These are phyloP conservation scores for Suillus luteus DNA, from an alignment of 768 basidiomycete genomes.

Conservation along the genomic window DNA sequence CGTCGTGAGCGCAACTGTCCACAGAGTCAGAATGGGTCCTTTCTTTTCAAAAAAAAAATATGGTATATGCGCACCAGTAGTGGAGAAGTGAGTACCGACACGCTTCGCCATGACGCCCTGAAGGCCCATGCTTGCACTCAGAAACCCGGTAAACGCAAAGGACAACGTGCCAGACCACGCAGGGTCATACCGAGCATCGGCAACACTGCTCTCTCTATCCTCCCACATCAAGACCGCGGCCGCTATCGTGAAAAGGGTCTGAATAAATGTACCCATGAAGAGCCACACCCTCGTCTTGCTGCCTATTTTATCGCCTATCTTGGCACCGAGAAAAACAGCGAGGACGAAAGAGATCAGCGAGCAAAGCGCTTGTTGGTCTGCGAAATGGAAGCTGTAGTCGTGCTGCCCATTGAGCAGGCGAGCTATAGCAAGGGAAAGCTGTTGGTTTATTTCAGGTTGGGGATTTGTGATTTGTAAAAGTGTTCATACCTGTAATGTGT, in stretches of 20 bases:
- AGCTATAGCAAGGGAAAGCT: slow-evolving; percentile 78
- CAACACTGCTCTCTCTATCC: slow-evolving; percentile 55
- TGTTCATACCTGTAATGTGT: slow-evolving; percentile 57
- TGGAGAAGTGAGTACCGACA: slow-evolving; percentile 73
- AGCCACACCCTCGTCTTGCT: slow-evolving; percentile 71
- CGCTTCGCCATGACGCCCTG: slow-evolving; percentile 83
- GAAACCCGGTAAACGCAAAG: slow-evolving; percentile 71
- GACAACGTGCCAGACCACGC: slow-evolving; percentile 66
- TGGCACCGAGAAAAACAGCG: slow-evolving; percentile 67
- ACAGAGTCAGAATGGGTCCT: slow-evolving; percentile 10
- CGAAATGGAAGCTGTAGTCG: slow-evolving; percentile 63
- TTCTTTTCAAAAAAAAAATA: not conserved
- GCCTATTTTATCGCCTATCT: slow-evolving; percentile 73
- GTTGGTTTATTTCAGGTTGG: too few relatives aligned
- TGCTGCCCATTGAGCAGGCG: slow-evolving; percentile 61
- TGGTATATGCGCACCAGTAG: slow-evolving; percentile 58
- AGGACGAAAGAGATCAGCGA: slow-evolving; percentile 70
- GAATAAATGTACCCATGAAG: slow-evolving; percentile 62
- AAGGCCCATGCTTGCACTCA: slow-evolving; percentile 75
- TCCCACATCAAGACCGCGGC: slow-evolving; percentile 70
- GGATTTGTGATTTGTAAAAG: slow-evolving; percentile 1
- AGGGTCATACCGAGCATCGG: slow-evolving; percentile 54
- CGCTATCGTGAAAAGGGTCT: slow-evolving; percentile 73
- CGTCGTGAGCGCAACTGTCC: slow-evolving; percentile 78
- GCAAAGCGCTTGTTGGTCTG: slow-evolving; percentile 77